These are phyloP conservation scores for Pyrenula massariospora DNA, from an alignment of 495 filamentous ascomycete species.

Conservation along the genomic window DNA sequence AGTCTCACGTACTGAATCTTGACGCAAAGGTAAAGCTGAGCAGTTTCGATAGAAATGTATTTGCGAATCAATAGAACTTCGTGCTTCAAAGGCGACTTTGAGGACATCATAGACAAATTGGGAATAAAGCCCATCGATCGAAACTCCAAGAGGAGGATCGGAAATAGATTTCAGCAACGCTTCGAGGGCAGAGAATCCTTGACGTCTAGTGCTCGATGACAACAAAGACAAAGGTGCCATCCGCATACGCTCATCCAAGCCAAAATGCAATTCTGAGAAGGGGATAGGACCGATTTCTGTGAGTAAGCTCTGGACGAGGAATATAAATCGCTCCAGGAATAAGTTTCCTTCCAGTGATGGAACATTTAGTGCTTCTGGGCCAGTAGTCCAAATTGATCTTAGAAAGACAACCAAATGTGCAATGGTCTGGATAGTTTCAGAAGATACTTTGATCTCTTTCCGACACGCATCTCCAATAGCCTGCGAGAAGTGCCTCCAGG, in stretches of 20 bases:
- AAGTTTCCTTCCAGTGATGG: slow-evolving; percentile 6
- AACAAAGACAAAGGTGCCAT: not conserved
- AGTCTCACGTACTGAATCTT: slow-evolving; percentile 3
- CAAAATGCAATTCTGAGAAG: slow-evolving; percentile 65
- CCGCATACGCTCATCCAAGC: not conserved
- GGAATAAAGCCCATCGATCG: slow-evolving; percentile 10
- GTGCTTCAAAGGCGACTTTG: slow-evolving; percentile 40
- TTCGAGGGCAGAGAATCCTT: slow-evolving; percentile 17
- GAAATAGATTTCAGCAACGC: not conserved
- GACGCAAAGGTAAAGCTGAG: slow-evolving; percentile 15
- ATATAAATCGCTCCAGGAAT: slow-evolving; percentile 51
- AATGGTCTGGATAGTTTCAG: slow-evolving; percentile 68
- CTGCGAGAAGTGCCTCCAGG: slow-evolving; percentile 60
- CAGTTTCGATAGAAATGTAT: slow-evolving; percentile 33
- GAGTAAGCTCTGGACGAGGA: slow-evolving; percentile 49
- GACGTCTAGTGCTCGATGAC: slow-evolving; percentile 20
- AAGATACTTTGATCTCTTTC: slow-evolving; percentile 83
- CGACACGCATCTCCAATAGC: slow-evolving; percentile 65
- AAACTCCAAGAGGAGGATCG: not conserved
- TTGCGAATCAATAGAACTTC: slow-evolving; percentile 27
- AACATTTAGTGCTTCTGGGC: slow-evolving; percentile 25
- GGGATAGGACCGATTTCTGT: slow-evolving; percentile 55
- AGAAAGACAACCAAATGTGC: slow-evolving; percentile 57
- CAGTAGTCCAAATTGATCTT: slow-evolving; percentile 50
- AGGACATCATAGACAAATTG: slow-evolving; percentile 22